Conservation (phyloP, 2,329 filamentous ascomycete genomes). For the Fusarium burgessii region DNA sequence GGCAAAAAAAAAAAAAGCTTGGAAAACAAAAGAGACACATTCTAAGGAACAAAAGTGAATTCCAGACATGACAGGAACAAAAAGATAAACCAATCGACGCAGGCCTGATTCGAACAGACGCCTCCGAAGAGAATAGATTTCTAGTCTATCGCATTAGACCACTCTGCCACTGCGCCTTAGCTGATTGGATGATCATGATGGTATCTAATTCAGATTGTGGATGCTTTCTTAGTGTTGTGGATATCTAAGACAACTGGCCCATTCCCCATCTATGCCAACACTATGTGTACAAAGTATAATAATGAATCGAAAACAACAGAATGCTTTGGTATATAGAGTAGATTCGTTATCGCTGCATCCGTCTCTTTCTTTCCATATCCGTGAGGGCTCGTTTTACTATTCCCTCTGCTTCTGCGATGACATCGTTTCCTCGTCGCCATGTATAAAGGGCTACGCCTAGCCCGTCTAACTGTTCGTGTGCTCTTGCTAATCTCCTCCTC, state of each 20-base stretch:
- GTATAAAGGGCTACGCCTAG: conserved; percentile 76
- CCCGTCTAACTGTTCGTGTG: conserved; percentile 71
- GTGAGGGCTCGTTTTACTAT: conserved; percentile 69
- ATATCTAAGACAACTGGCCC: not conserved
- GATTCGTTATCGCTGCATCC: conserved; percentile 15
- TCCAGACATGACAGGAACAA: not conserved
- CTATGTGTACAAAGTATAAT: conserved; percentile 4
- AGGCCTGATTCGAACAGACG: conserved; percentile 43
- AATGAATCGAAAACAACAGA: not conserved
- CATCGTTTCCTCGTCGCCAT: conserved; percentile 80
- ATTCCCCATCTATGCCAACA: not conserved
- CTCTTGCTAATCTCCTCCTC: conserved; percentile 74
- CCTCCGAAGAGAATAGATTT: conserved; percentile 42
- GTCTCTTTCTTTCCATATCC: conserved; percentile 53
- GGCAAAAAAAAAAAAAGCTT: not conserved
- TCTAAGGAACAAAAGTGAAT: not conserved
- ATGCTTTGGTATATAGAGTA: conserved; percentile 9
- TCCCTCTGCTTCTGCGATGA: conserved; percentile 72
- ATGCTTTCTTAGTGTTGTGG: not conserved
- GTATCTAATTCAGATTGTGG: not conserved
- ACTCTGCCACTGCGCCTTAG: conserved; percentile 41
- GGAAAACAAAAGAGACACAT: not conserved
- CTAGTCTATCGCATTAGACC: conserved; percentile 43
- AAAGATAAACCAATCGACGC: conserved; percentile 29
- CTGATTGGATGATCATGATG: conserved; percentile 15